Percentiles rank a stretch among this genome's conserved stretches.
Conservation (phyloP, 2,329 filamentous ascomycete species). For the Xylariaceae sp. region DNA sequence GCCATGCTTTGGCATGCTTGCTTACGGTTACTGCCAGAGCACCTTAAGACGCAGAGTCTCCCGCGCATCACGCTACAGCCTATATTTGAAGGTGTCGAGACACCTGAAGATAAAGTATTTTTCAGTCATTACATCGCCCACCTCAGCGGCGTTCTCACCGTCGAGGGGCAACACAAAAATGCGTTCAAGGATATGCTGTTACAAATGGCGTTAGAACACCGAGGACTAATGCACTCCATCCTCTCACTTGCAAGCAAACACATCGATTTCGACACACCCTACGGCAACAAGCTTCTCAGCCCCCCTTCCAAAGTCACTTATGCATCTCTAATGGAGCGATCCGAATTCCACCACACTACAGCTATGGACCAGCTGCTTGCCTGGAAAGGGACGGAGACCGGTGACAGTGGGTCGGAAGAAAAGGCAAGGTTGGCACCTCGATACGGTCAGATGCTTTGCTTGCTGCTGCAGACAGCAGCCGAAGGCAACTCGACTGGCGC, state of each 20-base stretch:
- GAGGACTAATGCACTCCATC: conserved; percentile 86
- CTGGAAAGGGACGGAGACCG: conserved; percentile 35
- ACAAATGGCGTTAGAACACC: conserved; percentile 74
- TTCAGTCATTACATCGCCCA: conserved; percentile 79
- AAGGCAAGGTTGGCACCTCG: conserved; percentile 49
- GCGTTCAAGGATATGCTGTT: conserved; percentile 82
- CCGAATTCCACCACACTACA: conserved; percentile 52
- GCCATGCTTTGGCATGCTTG: conserved; percentile 14
- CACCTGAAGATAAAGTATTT: conserved; percentile 71
- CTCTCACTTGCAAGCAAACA: conserved; percentile 80
- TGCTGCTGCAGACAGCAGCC: conserved; percentile 54
- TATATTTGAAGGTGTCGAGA: conserved; percentile 79
- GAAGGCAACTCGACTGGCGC: conserved; percentile 59
- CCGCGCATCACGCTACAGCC: conserved; percentile 56
- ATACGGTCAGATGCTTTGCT: conserved; percentile 61
- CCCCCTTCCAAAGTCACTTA: conserved; percentile 45
- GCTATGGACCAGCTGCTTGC: conserved; percentile 49
- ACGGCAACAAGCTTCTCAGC: conserved; percentile 50
- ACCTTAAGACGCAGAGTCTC: conserved; percentile 44
- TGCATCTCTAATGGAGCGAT: conserved; percentile 46
- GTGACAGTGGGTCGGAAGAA: conserved; percentile 40
- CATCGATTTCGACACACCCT: conserved; percentile 56
- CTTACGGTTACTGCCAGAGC: conserved; percentile 37
- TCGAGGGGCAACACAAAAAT: conserved; percentile 76
- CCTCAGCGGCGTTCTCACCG: conserved; percentile 74